Evolutionary conservation across 768 basidiomycete genomes (phyloP), one percentile per base, ranked within the genome.

Genomic region (Auricularia cornea): DNA sequence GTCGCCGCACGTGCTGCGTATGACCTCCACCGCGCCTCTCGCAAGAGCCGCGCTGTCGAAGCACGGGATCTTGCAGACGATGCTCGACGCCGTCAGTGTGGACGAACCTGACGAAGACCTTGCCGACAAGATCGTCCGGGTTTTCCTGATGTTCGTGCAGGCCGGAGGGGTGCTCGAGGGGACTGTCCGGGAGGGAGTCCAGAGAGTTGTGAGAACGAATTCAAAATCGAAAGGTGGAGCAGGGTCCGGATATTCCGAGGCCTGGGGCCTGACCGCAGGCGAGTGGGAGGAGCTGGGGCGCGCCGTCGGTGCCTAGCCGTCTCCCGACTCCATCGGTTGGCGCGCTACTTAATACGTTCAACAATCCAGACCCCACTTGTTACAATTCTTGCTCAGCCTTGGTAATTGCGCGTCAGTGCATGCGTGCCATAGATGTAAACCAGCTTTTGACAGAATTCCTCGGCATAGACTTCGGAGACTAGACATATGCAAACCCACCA

Each of bases 231-330:
- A 16, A 20, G 48, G 40, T 14, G 35, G 35, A 38, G 10, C 35
- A 10, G 16, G 16, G 35, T 8, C 35, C 8, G 35, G 35, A 38
- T 10, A 8, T 38, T 11, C 44, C 33, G 35, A 38, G 18, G 26
- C 29, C 6, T 62, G 62, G 62, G 62, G 62, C n/a, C 23, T 62
- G 18, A 32, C 62, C 23, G 32, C 16, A n/a, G 52, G 41, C 16
- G 62, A 62, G 26, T 57, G 62, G 52, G 30, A 62, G 16, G 52
- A 57, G 28, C 52, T 62, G 4, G 20, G n/a, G 28, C 61, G 61
- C 38, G 16, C 18, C 28, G 38, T 51, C 28, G 35, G 16, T 38
- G 35, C 35, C 16, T 38, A 38, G 35, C 35, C 35, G 35, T 14
- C 35, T 8, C 35, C 10, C 8, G 35, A 38, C 35, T 38, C 16